A percentile compares a stretch with the other conserved stretches of the same genome.
Conservation (phyloP, 805 yeast species). For the Wickerhamiella lipophila region DNA sequence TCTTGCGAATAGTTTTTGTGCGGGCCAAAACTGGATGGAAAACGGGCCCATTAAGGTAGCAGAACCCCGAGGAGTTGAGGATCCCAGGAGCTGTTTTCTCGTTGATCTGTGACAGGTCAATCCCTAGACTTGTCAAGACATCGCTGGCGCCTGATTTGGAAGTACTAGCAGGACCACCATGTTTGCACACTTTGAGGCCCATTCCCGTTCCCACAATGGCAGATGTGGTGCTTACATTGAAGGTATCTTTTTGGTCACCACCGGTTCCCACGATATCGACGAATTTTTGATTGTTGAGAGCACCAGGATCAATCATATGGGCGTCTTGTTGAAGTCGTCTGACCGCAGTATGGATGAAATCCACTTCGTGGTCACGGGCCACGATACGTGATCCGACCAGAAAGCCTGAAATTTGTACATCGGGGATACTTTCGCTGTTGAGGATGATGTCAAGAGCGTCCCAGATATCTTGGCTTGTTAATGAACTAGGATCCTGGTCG, state of each 20-base stretch:
- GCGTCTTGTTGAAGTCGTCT: constrained; percentile 49
- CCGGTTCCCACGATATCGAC: constrained; percentile 97
- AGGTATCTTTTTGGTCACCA: constrained; percentile 96
- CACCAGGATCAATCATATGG: constrained; percentile 18
- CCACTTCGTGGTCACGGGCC: constrained; percentile 70
- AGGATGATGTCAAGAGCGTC: constrained; percentile 39
- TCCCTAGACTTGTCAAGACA: constrained; percentile 64
- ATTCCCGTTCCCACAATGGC: constrained; percentile 93
- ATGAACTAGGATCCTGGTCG: constrained; percentile 44
- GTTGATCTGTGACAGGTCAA: constrained; percentile 62
- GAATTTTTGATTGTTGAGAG: constrained; percentile 33
- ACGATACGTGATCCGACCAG: constrained; percentile 61
- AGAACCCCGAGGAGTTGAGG: constrained; percentile 37
- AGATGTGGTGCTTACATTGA: constrained; percentile 88
- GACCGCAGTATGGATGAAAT: constrained; percentile 77
- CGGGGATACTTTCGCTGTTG: constrained; percentile 39
- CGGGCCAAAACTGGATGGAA: constrained; percentile 86
- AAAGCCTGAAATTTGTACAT: constrained; percentile 63
- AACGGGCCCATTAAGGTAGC: constrained; percentile 80
- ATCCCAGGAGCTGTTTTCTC: constrained; percentile 47
- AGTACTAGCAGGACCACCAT: constrained; percentile 95
- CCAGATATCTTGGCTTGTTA: constrained; percentile 53
- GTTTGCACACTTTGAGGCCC: constrained; percentile 69
- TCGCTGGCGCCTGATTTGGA: constrained; percentile 93
- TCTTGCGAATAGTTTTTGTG: constrained; percentile 65